Conservation (phyloP, 805 yeast species). For the Kazachstania viticola region DNA sequence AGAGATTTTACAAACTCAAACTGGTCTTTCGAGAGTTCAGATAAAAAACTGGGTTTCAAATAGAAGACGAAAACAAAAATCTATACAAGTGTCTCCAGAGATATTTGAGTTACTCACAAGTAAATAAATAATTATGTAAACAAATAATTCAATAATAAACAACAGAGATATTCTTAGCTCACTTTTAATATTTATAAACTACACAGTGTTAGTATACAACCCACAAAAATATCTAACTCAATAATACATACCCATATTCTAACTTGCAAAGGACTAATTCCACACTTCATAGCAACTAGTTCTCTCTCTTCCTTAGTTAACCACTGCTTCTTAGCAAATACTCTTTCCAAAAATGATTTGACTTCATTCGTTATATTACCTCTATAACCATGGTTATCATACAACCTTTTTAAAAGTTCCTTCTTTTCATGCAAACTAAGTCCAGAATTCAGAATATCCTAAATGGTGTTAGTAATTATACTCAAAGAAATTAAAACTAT, state of each 20-base stretch:
- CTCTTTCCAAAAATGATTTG: constrained; percentile 9
- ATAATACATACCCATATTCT: no score
- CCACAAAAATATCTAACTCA: no score
- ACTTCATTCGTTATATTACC: constrained; percentile 1
- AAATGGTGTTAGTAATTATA: no score
- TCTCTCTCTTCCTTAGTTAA: constrained; percentile 15
- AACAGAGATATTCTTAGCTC: neutral
- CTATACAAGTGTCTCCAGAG: constrained; percentile 7
- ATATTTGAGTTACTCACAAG: constrained; percentile 5
- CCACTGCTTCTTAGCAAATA: constrained; percentile 12
- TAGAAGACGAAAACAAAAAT: constrained; percentile 16
- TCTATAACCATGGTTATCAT: no score
- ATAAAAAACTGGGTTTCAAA: constrained; percentile 22
- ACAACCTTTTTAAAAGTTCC: no score
- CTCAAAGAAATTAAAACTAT: no score
- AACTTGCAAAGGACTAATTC: constrained; percentile 14
- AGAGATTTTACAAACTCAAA: constrained; percentile 4
- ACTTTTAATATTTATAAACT: no score
- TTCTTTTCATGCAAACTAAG: no score
- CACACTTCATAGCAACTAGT: constrained; percentile 14
- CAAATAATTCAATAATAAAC: neutral
- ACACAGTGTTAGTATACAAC: no score
- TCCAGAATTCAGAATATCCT: no score
- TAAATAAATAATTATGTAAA: constrained; percentile 1
- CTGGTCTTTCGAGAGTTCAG: constrained; percentile 13